These are phyloP conservation scores for Mycena filopes DNA, from an alignment of 768 basidiomycete species.

Conservation along the genomic window DNA sequence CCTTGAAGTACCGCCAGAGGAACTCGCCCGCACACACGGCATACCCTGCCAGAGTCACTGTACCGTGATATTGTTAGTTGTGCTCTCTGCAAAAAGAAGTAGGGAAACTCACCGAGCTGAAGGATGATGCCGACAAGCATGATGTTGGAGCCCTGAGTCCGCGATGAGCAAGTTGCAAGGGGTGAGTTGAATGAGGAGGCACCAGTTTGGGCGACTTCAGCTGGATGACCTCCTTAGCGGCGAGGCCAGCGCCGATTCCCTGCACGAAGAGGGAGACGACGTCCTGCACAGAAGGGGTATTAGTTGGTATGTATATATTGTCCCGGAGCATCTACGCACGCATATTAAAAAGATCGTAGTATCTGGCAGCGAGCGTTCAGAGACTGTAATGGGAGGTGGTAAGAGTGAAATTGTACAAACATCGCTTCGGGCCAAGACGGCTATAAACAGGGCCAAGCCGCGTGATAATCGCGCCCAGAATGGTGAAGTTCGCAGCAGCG, in stretches of 20 bases:
- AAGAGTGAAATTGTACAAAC: slow-evolving; percentile 42
- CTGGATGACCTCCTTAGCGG: slow-evolving; percentile 43
- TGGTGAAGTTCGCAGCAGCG: slow-evolving; percentile 68
- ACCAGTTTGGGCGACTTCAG: background rate
- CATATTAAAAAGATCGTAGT: slow-evolving; percentile 54
- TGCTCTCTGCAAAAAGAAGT: background rate
- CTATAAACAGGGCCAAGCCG: slow-evolving; percentile 59
- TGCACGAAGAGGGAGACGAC: slow-evolving; percentile 64
- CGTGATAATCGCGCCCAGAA: slow-evolving; percentile 60
- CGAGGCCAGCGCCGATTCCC: slow-evolving; percentile 63
- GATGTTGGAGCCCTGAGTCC: background rate
- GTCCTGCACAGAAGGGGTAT: slow-evolving; percentile 41
- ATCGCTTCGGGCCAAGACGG: slow-evolving; percentile 53
- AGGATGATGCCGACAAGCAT: slow-evolving; percentile 16
- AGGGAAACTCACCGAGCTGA: background rate
- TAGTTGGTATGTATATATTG: background rate
- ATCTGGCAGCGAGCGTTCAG: slow-evolving; percentile 42
- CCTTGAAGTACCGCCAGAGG: slow-evolving; percentile 3
- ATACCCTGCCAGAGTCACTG: slow-evolving; percentile 4
- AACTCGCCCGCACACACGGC: slow-evolving; percentile 13
- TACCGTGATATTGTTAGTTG: too few species aligned
- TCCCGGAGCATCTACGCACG: background rate
- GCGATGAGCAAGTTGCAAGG: background rate
- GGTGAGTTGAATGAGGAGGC: background rate
- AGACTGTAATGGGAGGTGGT: background rate